Evolutionary conservation across 208 protist genomes (phyloP).

Genomic region (Willaertia magna): DNA sequence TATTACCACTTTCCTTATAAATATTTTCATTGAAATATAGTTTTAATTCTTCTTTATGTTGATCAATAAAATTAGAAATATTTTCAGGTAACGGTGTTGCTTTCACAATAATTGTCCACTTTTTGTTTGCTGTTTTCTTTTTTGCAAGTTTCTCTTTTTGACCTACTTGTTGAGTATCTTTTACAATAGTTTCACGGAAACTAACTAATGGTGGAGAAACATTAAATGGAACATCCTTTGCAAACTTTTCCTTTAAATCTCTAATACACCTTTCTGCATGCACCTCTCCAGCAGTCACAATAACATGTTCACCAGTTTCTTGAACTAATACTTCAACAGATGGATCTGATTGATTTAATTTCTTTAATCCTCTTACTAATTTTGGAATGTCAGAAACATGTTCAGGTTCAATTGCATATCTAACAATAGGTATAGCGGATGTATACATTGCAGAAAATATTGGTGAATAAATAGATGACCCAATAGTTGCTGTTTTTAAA

Average conservation of each 20-base stretch:
- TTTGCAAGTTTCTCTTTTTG: not conserved
- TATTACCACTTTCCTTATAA: not conserved
- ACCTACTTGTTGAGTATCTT: not conserved
- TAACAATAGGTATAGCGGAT: constrained; percentile 52
- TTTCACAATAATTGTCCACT: constrained; percentile 19
- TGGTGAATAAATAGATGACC: constrained; percentile 45
- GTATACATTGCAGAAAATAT: constrained; percentile 63
- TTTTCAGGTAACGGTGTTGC: constrained; percentile 44
- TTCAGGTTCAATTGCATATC: constrained; percentile 54
- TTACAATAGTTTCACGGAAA: constrained; percentile 58
- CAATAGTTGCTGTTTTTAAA: constrained; percentile 83
- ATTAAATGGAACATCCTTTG: constrained; percentile 14
- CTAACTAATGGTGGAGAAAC: constrained; percentile 46
- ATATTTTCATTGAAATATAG: not conserved
- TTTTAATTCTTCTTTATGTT: constrained; percentile 28
- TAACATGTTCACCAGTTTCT: constrained; percentile 62
- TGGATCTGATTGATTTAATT: constrained; percentile 63
- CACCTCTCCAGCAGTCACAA: constrained; percentile 58
- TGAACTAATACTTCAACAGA: constrained; percentile 42
- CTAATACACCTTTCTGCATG: constrained; percentile 64
- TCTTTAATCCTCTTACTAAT: constrained; percentile 38
- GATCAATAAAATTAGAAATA: constrained; percentile 52
- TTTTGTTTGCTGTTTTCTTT: constrained; percentile 26
- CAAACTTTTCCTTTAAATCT: constrained; percentile 53
- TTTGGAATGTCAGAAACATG: constrained; percentile 18